These are phyloP conservation scores for Cryptococcus amylolentus DNA, from an alignment of 1,284 basidiomycete species.

Conservation along the genomic window DNA sequence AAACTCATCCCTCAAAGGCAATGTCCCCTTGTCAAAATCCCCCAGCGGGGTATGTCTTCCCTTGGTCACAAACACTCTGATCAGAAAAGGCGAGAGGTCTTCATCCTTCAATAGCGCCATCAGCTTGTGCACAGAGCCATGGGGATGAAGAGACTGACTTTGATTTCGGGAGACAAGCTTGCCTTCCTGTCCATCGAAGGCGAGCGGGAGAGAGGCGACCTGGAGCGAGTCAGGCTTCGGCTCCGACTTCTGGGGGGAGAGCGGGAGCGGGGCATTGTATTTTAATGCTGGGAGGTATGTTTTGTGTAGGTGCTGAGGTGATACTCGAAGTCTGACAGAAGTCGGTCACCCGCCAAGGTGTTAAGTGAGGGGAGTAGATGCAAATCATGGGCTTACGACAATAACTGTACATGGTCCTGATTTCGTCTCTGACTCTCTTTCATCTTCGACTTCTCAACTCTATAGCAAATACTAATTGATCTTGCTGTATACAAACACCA, in stretches of 20 bases:
- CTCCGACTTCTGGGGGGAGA: constrained; percentile 1
- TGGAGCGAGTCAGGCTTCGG: not conserved
- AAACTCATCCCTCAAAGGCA: constrained; percentile 39
- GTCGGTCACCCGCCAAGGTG: not conserved
- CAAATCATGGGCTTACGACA: not conserved
- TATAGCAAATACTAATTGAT: too few relatives aligned
- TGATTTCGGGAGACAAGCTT: not conserved
- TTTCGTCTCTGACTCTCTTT: too few relatives aligned
- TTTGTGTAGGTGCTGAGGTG: not conserved
- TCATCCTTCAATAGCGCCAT: not conserved
- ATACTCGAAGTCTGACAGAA: not conserved
- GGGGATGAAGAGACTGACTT: not conserved
- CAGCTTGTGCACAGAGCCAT: not conserved
- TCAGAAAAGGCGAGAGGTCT: constrained; percentile 35
- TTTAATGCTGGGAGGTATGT: not conserved
- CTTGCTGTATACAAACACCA: too few relatives aligned
- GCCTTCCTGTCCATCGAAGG: not conserved
- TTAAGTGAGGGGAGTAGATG: not conserved
- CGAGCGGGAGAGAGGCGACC: not conserved
- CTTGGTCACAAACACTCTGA: constrained; percentile 43
- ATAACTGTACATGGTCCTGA: too few relatives aligned
- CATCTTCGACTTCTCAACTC: too few relatives aligned
- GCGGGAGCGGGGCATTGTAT: not conserved
- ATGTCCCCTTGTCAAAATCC: constrained; percentile 41
- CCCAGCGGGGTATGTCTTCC: constrained; percentile 37